Percentiles rank a stretch among this genome's conserved stretches.
phyloP scores from a whole-genome alignment of 1,139 yeast species.

The Yamadazyma epiphylla region DNA sequence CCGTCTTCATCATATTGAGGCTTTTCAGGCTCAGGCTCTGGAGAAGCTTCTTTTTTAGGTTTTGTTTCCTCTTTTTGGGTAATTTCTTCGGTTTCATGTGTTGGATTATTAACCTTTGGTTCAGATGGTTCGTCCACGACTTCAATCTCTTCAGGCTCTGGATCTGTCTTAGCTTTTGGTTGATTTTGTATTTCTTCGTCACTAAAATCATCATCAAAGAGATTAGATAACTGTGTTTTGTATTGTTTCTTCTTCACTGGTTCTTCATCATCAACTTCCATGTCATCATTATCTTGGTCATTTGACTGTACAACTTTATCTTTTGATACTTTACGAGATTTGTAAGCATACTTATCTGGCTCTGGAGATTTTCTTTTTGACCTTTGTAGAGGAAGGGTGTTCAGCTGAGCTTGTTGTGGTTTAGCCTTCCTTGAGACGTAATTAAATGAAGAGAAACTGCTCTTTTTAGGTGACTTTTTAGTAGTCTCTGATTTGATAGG shows the following conservation, averaged over 20 bases:
- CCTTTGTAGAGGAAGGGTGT: conserved; percentile 6
- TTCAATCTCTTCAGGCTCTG: background rate
- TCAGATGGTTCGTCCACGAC: conserved; percentile 2
- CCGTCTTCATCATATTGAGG: conserved; percentile 39
- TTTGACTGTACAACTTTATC: conserved; percentile 35
- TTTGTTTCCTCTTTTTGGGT: conserved; percentile 8
- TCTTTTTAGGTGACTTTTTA: conserved; percentile 1
- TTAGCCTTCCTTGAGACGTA: conserved; percentile 21
- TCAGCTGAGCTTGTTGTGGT: conserved; percentile 6
- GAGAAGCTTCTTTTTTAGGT: conserved; percentile 3
- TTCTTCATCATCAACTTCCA: conserved; percentile 4
- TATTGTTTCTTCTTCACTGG: conserved; percentile 3
- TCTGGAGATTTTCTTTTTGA: conserved; percentile 2
- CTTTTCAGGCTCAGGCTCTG: conserved; percentile 7
- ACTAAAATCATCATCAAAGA: conserved; percentile 15
- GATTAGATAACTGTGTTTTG: conserved; percentile 9
- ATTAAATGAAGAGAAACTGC: conserved; percentile 7
- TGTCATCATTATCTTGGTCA: conserved; percentile 16
- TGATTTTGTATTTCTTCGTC: conserved; percentile 10
- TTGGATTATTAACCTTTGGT: too few species aligned
- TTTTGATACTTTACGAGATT: conserved; percentile 31
- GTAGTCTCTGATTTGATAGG: conserved; percentile 3
- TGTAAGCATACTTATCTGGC: conserved; percentile 27
- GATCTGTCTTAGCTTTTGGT: background rate
- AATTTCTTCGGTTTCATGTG: too few species aligned